These are phyloP conservation scores for Cordyceps pruinosa DNA, from an alignment of 2,329 filamentous ascomycete genomes.

Conservation along the genomic window DNA sequence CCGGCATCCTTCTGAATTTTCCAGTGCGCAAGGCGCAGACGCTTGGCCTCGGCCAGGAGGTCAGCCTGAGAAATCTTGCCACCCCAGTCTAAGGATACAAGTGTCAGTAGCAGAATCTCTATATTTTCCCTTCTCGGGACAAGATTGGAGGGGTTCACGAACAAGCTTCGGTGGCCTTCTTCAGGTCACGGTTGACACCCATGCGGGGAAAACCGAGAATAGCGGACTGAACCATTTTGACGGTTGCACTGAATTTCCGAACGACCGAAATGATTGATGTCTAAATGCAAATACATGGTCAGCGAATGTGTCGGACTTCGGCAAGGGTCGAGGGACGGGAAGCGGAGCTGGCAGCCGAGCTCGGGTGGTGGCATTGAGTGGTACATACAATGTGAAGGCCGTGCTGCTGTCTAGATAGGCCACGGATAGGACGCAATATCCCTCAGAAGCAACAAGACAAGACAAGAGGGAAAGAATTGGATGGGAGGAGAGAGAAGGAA, in stretches of 20 bases:
- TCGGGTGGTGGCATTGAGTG: neutral
- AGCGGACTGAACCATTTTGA: constrained; percentile 59
- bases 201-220: constrained; percentile 98
- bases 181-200: constrained; percentile 96
- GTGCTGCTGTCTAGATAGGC: constrained; percentile 6
- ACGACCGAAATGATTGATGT: neutral
- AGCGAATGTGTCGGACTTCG: neutral
- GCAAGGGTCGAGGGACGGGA: neutral
- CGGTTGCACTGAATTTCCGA: constrained; percentile 23
- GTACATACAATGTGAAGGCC: neutral
- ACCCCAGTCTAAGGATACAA: constrained; percentile 56
- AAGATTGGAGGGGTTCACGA: constrained; percentile 24
- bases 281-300: neutral
- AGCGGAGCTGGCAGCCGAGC: neutral
- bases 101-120: constrained; percentile 14
- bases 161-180: constrained; percentile 98
- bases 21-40: constrained; percentile 94
- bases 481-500: constrained; percentile 2
- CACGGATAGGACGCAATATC: neutral
- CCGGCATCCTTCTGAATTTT: constrained; percentile 99
- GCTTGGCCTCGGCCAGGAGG: constrained; percentile 91
- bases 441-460: constrained; percentile 6
- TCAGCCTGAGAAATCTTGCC: constrained; percentile 90
- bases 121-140: neutral
- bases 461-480: neutral